Evolutionary conservation across 129 eudicot genomes (phyloP), one percentile per base, ranked within the genome.

Genomic region (Oenanthe sinensis): DNA sequence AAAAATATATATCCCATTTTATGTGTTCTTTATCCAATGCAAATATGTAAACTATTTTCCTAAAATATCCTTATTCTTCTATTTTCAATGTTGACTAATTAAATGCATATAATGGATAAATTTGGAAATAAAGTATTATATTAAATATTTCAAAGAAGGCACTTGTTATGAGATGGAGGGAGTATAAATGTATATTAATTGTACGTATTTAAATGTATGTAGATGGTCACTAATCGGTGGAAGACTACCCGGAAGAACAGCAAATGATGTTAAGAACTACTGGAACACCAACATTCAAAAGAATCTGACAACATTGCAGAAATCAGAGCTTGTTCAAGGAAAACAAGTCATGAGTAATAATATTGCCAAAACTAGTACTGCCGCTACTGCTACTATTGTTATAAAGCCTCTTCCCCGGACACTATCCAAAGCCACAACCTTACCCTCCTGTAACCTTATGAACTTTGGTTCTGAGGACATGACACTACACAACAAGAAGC

Each of bases 141-240:
- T n/a, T n/a, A n/a, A n/a, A n/a, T n/a, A n/a, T n/a, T n/a, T n/a
- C n/a, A n/a, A n/a, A n/a, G n/a, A n/a, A n/a, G n/a, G n/a, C n/a
- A n/a, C n/a, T n/a, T n/a, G n/a, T n/a, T n/a, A n/a, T n/a, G n/a
- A n/a, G n/a, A n/a, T n/a, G n/a, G n/a, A n/a, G n/a, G n/a, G 40
- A 4, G 40, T 4, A 39, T 39, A 39, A 5, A 39, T 39, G 42
- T 39, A 39, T 39, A 39, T 39, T 39, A 3, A 39, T 39, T 39
- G 36, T 33, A 33, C 36, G 50, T 10, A 46, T 13, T 55, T 36
- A 11, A 69, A n/a, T 63, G 28, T 48, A 72, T 37, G 9, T 46
- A 88, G 96, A 76, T 90, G 96, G 96, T 81, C 96, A 14, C 42
- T 88, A 20, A 90, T 90, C 46, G 87, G 88, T 2, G 92, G 90